Evolutionary conservation across 2,329 filamentous ascomycete genomes (phyloP).

Genomic region (Ramularia collo-cygni): DNA sequence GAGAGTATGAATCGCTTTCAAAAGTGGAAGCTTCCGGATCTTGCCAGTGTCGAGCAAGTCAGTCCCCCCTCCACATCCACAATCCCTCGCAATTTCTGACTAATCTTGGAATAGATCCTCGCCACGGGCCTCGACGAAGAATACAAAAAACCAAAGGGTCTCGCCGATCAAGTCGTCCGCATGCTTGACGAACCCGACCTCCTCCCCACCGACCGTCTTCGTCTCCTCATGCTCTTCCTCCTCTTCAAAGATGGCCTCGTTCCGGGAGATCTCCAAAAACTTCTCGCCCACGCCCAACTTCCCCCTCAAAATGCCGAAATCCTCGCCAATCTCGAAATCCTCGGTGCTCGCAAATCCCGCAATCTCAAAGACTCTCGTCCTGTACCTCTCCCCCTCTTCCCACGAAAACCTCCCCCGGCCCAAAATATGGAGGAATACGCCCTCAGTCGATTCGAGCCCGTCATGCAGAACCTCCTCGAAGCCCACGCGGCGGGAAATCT

Average conservation of each 20-base stretch:
- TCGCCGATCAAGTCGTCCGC: constrained; percentile 76
- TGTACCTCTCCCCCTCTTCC: constrained; percentile 62
- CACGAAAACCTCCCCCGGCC: constrained; percentile 52
- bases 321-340: constrained; percentile 69
- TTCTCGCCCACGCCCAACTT: constrained; percentile 75
- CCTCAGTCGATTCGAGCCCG: constrained; percentile 80
- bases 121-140: constrained; percentile 92
- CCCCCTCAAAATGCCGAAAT: constrained; percentile 66
- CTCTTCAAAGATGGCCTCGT: constrained; percentile 83
- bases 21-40: constrained; percentile 72
- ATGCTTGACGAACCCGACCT: constrained; percentile 81
- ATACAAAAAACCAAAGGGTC: constrained; percentile 79
- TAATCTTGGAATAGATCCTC: constrained; percentile 50
- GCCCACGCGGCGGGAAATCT: constrained; percentile 44
- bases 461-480: constrained; percentile 76
- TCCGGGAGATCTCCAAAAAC: constrained; percentile 71
- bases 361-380: constrained; percentile 72
- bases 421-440: constrained; percentile 67
- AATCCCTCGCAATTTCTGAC: too few species aligned
- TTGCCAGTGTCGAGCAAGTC: constrained; percentile 79
- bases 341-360: constrained; percentile 67
- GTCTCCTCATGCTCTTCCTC: constrained; percentile 77
- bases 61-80: too few species aligned
- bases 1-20: constrained; percentile 95
- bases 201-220: constrained; percentile 65